Evolutionary conservation across 345 rosid species (phyloP), one percentile per base, ranked within the genome.

Genomic region (Viola odorata): DNA sequence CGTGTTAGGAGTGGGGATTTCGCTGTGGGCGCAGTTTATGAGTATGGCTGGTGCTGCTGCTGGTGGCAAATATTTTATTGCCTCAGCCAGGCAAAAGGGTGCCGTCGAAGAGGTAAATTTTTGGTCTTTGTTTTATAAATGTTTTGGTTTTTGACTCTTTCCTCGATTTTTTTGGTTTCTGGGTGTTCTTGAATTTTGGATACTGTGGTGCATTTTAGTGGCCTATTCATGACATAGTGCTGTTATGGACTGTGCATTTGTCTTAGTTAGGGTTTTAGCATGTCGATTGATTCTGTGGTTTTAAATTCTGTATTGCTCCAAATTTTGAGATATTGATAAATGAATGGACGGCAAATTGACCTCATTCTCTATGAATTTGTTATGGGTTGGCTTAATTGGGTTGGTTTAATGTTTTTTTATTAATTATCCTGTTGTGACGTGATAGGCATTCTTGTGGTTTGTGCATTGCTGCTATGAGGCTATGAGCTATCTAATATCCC

Each of bases 61-160:
- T 63, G 78, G 73, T 47, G 70, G 71, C 61, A 89, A 75, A 3
- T 73, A 81, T 38, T 86, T 80, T 79, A 64, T 82, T 39, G 96
- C 92, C 69, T 86, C 86, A 16, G 98, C 96, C 1, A 87, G 85
- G 63, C 87, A 80, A 62, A 80, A 81, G 58, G 64, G 80, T 60
- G 76, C 81, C 37, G 62, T 89, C 51, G 98, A 86, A 65, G 76
- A 85, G 98, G 92, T 91, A 11, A 58, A n/a, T 62, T 55, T 65
- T 52, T 56, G 39, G 12, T 32, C 50, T 49, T 65, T 17, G 40
- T 36, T 8, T 3, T 10, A 14, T 8, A 2, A 50, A 32, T 10
- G 15, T 55, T 7, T 38, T 12, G 57, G 16, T 8, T 36, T 58
- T 11, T 4, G 12, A 2, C 2, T 23, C 32, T 32, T 41, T 5